Conservation (phyloP, 495 filamentous ascomycete genomes). For the Aspergillus haitiensis region DNA sequence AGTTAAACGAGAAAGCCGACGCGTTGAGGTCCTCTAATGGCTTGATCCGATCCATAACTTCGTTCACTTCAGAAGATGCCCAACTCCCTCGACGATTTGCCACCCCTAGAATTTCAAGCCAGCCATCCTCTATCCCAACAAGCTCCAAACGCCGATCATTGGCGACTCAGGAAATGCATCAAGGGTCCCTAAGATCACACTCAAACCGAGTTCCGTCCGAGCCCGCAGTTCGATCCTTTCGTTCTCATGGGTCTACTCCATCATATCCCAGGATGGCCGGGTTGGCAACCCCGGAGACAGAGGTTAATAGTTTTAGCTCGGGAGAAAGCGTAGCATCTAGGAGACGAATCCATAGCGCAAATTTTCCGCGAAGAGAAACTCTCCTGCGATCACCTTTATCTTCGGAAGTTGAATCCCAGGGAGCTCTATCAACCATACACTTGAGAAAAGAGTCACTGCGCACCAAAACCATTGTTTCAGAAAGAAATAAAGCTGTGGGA, state of each 20-base stretch:
- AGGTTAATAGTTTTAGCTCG: slow-evolving; percentile 32
- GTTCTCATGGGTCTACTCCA: slow-evolving; percentile 31
- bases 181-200: slow-evolving; percentile 36
- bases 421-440: slow-evolving; percentile 17
- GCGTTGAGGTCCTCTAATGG: slow-evolving; percentile 56
- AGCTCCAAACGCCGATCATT: slow-evolving; percentile 50
- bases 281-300: slow-evolving; percentile 48
- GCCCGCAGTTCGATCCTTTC: slow-evolving; percentile 36
- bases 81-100: slow-evolving; percentile 30
- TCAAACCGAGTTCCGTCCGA: slow-evolving; percentile 38
- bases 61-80: slow-evolving; percentile 38
- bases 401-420: slow-evolving; percentile 34
- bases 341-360: slow-evolving; percentile 40
- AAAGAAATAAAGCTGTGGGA: slow-evolving; percentile 18
- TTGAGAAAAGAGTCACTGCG: slow-evolving; percentile 22
- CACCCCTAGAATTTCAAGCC: slow-evolving; percentile 29
- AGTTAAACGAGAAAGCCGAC: slow-evolving; percentile 53
- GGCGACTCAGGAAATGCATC: slow-evolving; percentile 59
- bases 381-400: slow-evolving; percentile 42
- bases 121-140: slow-evolving; percentile 29
- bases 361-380: slow-evolving; percentile 36
- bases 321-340: slow-evolving; percentile 33
- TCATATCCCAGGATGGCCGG: slow-evolving; percentile 37
- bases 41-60: slow-evolving; percentile 51
- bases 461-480: slow-evolving; percentile 19